Evolutionary conservation across 768 basidiomycete genomes (phyloP).

Genomic region (Leccinum variicolor): DNA sequence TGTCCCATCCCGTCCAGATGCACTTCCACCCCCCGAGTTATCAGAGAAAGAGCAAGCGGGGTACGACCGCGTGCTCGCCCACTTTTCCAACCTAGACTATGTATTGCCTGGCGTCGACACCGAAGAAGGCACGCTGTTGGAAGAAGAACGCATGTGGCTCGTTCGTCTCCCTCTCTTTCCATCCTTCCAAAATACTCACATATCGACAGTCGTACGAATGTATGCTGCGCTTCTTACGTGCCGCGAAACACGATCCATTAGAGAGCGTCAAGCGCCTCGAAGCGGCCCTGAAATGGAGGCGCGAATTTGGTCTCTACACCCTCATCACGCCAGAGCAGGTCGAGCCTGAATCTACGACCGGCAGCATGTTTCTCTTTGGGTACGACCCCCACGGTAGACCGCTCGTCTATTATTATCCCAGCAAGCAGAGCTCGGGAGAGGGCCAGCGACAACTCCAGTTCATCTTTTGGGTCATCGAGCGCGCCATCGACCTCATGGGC

Average conservation of each 20-base stretch:
- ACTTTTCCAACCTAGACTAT: constrained; percentile 56
- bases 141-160: constrained; percentile 78
- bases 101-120: constrained; percentile 42
- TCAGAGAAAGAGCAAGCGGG: constrained; percentile 44
- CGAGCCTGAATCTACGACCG: constrained; percentile 78
- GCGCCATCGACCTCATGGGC: constrained; percentile 71
- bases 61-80: constrained; percentile 51
- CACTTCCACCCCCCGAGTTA: constrained; percentile 36
- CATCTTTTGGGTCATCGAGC: constrained; percentile 52
- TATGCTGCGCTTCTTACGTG: constrained; percentile 72
- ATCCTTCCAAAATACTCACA: not conserved
- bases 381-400: constrained; percentile 68
- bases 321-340: constrained; percentile 56
- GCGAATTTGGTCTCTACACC: constrained; percentile 74
- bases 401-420: constrained; percentile 62
- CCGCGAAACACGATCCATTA: constrained; percentile 66
- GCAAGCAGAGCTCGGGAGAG: constrained; percentile 77
- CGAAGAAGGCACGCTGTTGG: constrained; percentile 45
- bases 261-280: constrained; percentile 64
- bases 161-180: constrained; percentile 32
- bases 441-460: constrained; percentile 55
- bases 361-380: constrained; percentile 77
- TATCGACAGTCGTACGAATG: constrained; percentile 57
- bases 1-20: constrained; percentile 24
- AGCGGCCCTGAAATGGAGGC: constrained; percentile 72